phyloP scores from a whole-genome alignment of 345 rosid genomes.

The Alliaria petiolata region DNA sequence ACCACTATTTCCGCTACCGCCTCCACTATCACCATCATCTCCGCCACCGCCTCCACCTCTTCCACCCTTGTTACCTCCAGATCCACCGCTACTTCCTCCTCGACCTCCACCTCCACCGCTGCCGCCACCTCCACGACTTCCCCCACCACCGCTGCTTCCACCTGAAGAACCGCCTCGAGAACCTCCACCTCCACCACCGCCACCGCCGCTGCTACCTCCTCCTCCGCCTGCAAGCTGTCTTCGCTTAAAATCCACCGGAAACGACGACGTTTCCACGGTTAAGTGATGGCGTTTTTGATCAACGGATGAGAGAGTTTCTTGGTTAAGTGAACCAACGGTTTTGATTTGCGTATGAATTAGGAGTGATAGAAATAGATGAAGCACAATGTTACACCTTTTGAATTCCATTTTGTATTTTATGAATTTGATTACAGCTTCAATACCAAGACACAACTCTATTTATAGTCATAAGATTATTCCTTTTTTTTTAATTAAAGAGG shows the following conservation, averaged over 20 bases:
- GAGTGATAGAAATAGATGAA: constrained; percentile 3
- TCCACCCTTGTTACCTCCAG: constrained; percentile 3
- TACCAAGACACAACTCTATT: not conserved
- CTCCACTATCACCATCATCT: not conserved
- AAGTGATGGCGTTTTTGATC: constrained; percentile 1
- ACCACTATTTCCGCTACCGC: not conserved
- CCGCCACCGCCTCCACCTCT: not conserved
- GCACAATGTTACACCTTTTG: not conserved
- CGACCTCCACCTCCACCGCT: constrained; percentile 10
- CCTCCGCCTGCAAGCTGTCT: constrained; percentile 21
- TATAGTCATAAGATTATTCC: not conserved
- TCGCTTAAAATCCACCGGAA: not conserved
- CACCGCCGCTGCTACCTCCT: constrained; percentile 6
- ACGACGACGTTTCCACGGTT: not conserved
- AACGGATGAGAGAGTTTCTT: not conserved
- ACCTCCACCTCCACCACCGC: constrained; percentile 22
- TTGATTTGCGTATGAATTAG: not conserved
- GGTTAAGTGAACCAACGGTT: constrained; percentile 11
- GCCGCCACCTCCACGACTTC: too few species aligned
- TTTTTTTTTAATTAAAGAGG: not conserved
- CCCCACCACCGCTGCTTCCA: constrained; percentile 14
- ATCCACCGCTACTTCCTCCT: constrained; percentile 16
- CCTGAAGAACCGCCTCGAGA: constrained; percentile 23
- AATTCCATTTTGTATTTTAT: not conserved
- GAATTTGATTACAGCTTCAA: not conserved